A percentile compares a stretch with the other conserved stretches of the same genome.
phyloP scores from a whole-genome alignment of 2,329 filamentous ascomycete species.

The Alternaria triticina region DNA sequence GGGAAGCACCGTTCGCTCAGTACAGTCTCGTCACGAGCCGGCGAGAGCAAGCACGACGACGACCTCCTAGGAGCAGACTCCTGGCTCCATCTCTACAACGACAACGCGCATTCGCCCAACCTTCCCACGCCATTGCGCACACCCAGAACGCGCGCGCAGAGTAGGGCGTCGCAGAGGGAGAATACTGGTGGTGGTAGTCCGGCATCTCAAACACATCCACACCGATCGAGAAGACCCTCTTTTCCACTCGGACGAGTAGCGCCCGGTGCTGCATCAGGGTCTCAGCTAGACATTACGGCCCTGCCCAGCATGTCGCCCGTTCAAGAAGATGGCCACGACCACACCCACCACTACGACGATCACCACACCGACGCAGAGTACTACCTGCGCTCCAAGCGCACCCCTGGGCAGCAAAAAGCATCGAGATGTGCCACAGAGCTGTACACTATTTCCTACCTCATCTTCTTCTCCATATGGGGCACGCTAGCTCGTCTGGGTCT shows the following conservation, averaged over 20 bases:
- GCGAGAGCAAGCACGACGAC: constrained; percentile 4
- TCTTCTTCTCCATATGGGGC: constrained; percentile 84
- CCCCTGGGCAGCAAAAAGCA: constrained; percentile 18
- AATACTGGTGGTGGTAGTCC: constrained; percentile 1
- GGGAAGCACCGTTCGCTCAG: constrained; percentile 8
- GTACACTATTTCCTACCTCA: constrained; percentile 78
- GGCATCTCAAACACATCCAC: constrained; percentile 6
- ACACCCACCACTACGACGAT: neutral
- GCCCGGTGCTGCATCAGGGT: constrained; percentile 14
- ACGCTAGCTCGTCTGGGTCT: constrained; percentile 83
- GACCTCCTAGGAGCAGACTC: constrained; percentile 7
- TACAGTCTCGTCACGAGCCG: constrained; percentile 3
- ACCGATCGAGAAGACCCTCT: constrained; percentile 17
- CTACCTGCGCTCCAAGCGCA: constrained; percentile 16
- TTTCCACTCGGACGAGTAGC: constrained; percentile 2
- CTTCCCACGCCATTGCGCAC: constrained; percentile 1
- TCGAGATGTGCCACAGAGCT: constrained; percentile 48
- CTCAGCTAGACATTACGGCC: constrained; percentile 36
- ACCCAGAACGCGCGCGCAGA: constrained; percentile 7
- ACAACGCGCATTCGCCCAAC: constrained; percentile 10
- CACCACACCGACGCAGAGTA: constrained; percentile 6
- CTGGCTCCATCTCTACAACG: constrained; percentile 14
- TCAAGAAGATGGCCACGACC: neutral
- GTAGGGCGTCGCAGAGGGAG: constrained; percentile 4
- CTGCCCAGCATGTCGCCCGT: constrained; percentile 30